These are phyloP conservation scores for Kodamaea arcana DNA, from an alignment of 1,139 yeast genomes.

Conservation along the genomic window DNA sequence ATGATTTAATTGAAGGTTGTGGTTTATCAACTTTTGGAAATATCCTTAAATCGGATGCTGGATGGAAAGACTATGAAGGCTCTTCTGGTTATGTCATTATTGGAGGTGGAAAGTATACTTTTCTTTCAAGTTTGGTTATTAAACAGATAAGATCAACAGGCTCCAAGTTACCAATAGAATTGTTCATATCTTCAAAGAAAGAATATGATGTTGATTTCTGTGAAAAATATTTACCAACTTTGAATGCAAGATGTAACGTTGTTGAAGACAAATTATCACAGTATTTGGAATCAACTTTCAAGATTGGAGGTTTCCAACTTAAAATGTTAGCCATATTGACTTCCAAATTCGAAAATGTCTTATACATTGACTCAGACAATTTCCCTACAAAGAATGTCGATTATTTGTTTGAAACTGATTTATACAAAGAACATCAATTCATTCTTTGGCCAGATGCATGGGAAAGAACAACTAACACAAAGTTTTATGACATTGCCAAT, in stretches of 20 bases:
- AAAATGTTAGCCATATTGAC: slow-evolving; percentile 59
- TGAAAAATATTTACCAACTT: slow-evolving; percentile 43
- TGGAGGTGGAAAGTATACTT: slow-evolving; percentile 44
- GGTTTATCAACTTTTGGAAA: slow-evolving; percentile 39
- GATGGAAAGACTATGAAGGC: slow-evolving; percentile 35
- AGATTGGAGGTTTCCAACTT: slow-evolving; percentile 56
- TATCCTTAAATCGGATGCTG: slow-evolving; percentile 28
- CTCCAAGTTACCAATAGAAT: slow-evolving; percentile 38
- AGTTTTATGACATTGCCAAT: slow-evolving; percentile 41
- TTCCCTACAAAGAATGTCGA: slow-evolving; percentile 56
- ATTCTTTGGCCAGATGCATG: slow-evolving; percentile 52
- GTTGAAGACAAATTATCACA: slow-evolving; percentile 30
- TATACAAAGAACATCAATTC: slow-evolving; percentile 40
- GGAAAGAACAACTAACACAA: slow-evolving; percentile 48
- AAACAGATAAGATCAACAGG: slow-evolving; percentile 40
- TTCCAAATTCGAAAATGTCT: slow-evolving; percentile 54
- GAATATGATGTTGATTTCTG: slow-evolving; percentile 54
- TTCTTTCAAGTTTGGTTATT: slow-evolving; percentile 44
- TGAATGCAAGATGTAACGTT: slow-evolving; percentile 54
- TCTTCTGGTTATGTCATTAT: slow-evolving; percentile 39
- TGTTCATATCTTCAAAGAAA: slow-evolving; percentile 48
- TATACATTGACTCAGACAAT: slow-evolving; percentile 67
- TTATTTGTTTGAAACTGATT: slow-evolving; percentile 38
- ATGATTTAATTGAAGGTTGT: slow-evolving; percentile 25
- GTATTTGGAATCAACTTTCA: slow-evolving; percentile 24